Conservation (phyloP, 2,329 filamentous ascomycete species). For the Atkinsonella texensis region DNA sequence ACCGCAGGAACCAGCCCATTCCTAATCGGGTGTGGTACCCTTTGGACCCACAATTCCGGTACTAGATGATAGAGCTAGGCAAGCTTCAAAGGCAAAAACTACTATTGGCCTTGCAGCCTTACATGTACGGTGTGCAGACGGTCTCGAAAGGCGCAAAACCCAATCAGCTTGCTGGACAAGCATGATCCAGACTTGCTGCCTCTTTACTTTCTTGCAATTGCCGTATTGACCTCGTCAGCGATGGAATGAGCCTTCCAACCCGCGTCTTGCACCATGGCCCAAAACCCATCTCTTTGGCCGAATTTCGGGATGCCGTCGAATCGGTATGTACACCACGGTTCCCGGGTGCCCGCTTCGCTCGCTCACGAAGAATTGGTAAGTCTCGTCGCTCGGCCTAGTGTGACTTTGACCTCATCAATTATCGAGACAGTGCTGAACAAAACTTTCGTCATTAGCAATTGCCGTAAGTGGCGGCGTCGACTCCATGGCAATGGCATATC, state of each 20-base stretch:
- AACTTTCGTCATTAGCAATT: slow-evolving; percentile 38
- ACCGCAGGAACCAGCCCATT: too few relatives aligned
- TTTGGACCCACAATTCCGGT: too few relatives aligned
- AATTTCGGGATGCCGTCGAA: slow-evolving; percentile 36
- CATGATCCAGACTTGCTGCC: neutral
- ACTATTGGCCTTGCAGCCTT: neutral
- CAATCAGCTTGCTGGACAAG: neutral
- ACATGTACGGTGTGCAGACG: neutral
- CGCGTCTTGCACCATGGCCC: slow-evolving; percentile 25
- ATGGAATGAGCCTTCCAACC: slow-evolving; percentile 24
- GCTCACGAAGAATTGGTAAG: slow-evolving; percentile 31
- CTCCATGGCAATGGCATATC: slow-evolving; percentile 85
- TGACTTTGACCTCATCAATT: neutral
- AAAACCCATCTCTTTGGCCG: slow-evolving; percentile 23
- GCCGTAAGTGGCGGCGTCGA: slow-evolving; percentile 90
- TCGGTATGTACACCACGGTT: slow-evolving; percentile 39
- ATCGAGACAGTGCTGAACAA: neutral
- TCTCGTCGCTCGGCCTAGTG: neutral
- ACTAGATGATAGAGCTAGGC: too few relatives aligned
- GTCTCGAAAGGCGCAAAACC: neutral
- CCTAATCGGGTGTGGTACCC: too few relatives aligned
- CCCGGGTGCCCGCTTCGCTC: slow-evolving; percentile 23
- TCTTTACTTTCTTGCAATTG: neutral
- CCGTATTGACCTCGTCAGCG: neutral
- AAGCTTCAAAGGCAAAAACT: neutral